Base-by-base conservation (phyloP, 1,284 basidiomycete genomes). In the Mycena sp. region DNA sequence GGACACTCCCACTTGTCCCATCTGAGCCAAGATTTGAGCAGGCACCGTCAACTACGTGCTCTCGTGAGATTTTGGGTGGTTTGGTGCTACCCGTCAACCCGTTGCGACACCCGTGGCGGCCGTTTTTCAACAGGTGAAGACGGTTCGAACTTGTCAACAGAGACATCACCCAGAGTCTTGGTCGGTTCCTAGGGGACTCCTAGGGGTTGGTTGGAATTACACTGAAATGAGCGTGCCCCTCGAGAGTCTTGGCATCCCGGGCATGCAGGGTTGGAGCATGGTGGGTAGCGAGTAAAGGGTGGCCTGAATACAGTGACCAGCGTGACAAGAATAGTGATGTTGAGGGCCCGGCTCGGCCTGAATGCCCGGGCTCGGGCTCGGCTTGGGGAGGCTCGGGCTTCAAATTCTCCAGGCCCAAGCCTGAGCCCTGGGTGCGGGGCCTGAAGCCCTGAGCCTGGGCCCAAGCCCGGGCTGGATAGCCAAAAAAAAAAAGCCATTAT, bases 121-220 rank as follows among this genome's bases (percentile, higher is more conserved):
- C 51, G 51, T 53, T 29, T 51, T 51, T 51, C 35, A 23, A 40
- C 50, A 23, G 35, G 21, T 25, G 19, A 40, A 38, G 17, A 38
- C 50, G 50, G 50, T 32, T 48, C 50, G 14, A 38, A 40, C 50
- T 23, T 35, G 50, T 51, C n/a, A n/a, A n/a, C n/a, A n/a, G n/a
- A n/a, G n/a, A n/a, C n/a, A n/a, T n/a, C n/a, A n/a, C n/a, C n/a
- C n/a, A n/a, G n/a, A n/a, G n/a, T n/a, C n/a, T n/a, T n/a, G n/a
- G n/a, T n/a, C n/a, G n/a, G n/a, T n/a, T n/a, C n/a, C n/a, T n/a
- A n/a, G n/a, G n/a, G n/a, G n/a, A n/a, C n/a, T n/a, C n/a, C n/a
- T n/a, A n/a, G n/a, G n/a, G n/a, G n/a, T n/a, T n/a, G n/a, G n/a
- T n/a, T n/a, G n/a, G n/a, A n/a, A n/a, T n/a, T n/a, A n/a, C n/a